These are phyloP conservation scores for Globisporangium splendens DNA, from an alignment of 352 stramenopile species.

Conservation along the genomic window DNA sequence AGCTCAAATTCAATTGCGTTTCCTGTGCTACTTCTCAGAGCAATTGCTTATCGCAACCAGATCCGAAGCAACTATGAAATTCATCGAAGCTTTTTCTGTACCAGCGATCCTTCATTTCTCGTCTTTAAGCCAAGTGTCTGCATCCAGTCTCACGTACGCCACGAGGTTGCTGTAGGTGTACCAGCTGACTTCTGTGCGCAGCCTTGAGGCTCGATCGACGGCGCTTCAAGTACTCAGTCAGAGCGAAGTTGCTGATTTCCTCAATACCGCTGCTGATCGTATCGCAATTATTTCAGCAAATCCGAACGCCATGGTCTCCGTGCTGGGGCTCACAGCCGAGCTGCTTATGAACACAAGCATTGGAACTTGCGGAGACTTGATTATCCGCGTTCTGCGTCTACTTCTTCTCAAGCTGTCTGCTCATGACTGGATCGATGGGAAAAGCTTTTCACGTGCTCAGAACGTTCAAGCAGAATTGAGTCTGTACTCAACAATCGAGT, in stretches of 20 bases:
- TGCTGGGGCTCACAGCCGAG: neutral
- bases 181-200: neutral
- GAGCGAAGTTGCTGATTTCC: neutral
- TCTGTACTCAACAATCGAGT: neutral
- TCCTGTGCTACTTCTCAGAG: conserved; percentile 13
- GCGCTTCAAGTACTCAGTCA: neutral
- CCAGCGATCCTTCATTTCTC: neutral
- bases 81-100: neutral
- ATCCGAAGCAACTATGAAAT: neutral
- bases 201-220: neutral
- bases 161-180: conserved; percentile 9
- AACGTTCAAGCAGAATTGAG: neutral
- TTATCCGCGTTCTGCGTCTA: neutral
- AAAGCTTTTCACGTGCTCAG: neutral
- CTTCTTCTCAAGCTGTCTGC: neutral
- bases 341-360: neutral
- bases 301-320: neutral
- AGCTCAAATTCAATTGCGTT: neutral
- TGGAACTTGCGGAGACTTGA: neutral
- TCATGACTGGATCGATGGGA: neutral
- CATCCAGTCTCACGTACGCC: neutral
- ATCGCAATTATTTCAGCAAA: neutral
- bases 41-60: neutral
- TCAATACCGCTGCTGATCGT: neutral
- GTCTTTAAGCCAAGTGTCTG: neutral